These are phyloP conservation scores for Teratosphaeria nubilosa DNA, from an alignment of 2,329 filamentous ascomycete species.

Conservation along the genomic window DNA sequence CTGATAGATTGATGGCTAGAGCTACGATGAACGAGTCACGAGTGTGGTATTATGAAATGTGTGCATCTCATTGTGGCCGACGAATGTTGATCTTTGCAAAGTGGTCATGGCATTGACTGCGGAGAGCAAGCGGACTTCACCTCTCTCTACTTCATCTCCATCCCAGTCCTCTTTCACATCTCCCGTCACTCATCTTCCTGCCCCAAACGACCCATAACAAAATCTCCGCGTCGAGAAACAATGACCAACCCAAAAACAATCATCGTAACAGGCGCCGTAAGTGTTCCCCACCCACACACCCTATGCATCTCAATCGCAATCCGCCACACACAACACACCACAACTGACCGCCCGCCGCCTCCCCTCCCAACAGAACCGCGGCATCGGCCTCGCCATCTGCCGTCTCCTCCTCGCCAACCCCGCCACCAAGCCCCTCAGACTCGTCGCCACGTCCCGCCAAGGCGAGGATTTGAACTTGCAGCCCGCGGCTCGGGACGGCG, in stretches of 20 bases:
- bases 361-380: constrained; percentile 26
- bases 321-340: background rate
- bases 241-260: constrained; percentile 22
- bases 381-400: constrained; percentile 28
- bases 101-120: background rate
- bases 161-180: too few relatives aligned
- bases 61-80: background rate
- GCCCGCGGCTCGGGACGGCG: background rate
- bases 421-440: constrained; percentile 14
- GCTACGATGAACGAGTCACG: background rate
- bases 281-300: background rate
- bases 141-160: background rate
- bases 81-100: background rate
- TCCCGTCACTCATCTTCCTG: too few relatives aligned
- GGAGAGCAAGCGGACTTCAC: background rate
- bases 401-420: constrained; percentile 18
- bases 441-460: constrained; percentile 25
- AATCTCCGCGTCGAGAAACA: background rate
- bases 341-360: constrained; percentile 2
- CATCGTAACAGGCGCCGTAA: constrained; percentile 26
- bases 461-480: constrained; percentile 18
- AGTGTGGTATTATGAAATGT: background rate
- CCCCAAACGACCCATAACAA: too few relatives aligned
- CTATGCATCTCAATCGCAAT: background rate
- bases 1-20: background rate